These are phyloP conservation scores for Lepidium aucheri DNA, from an alignment of 345 rosid genomes.

Conservation along the genomic window DNA sequence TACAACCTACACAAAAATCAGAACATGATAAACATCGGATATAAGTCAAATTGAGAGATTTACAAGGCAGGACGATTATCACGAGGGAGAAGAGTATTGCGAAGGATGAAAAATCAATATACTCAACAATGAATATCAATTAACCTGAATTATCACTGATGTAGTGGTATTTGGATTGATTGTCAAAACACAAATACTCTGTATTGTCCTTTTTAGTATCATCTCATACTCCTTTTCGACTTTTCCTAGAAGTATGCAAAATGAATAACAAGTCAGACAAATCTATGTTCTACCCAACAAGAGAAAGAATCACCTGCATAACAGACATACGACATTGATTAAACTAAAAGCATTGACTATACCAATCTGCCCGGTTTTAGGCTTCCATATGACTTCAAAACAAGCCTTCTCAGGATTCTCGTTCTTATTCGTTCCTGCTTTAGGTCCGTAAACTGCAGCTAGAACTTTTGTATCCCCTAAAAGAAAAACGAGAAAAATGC, in stretches of 20 bases:
- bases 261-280: neutral
- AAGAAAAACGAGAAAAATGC: neutral
- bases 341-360: neutral
- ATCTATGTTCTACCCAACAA: neutral
- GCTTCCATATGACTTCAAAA: slow-evolving; percentile 92
- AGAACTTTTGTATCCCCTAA: slow-evolving; percentile 82
- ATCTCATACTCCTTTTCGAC: slow-evolving; percentile 72
- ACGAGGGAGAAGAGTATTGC: neutral
- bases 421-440: slow-evolving; percentile 80
- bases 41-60: neutral
- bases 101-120: neutral
- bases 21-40: neutral
- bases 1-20: slow-evolving; percentile 50
- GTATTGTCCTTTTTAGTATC: slow-evolving; percentile 78
- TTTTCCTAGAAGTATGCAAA: slow-evolving; percentile 40
- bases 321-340: neutral
- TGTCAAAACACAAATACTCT: slow-evolving; percentile 71
- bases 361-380: slow-evolving; percentile 87
- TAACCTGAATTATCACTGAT: slow-evolving; percentile 70
- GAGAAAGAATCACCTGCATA: neutral
- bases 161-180: slow-evolving; percentile 86
- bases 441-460: slow-evolving; percentile 92
- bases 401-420: slow-evolving; percentile 91
- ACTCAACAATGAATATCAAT: neutral
- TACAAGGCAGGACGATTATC: neutral